Evolutionary conservation across 2,329 filamentous ascomycete species (phyloP).

Genomic region (Zopfia rhizophila): DNA sequence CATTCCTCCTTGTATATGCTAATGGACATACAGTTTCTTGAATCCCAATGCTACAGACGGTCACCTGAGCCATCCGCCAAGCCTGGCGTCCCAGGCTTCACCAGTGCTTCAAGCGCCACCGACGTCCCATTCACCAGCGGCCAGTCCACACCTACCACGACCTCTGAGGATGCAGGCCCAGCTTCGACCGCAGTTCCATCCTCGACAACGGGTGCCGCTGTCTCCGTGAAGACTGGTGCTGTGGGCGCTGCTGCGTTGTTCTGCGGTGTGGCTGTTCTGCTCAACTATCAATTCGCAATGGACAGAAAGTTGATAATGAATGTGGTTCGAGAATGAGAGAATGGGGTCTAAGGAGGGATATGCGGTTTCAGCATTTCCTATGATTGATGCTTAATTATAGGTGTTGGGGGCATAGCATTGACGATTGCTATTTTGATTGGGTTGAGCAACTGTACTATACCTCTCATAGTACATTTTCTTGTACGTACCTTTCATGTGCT

Average conservation of each 20-base stretch:
- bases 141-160: constrained; percentile 59
- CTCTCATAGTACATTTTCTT: too few species aligned
- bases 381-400: too few species aligned
- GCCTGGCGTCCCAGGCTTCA: constrained; percentile 64
- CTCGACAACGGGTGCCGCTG: constrained; percentile 31
- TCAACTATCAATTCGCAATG: too few species aligned
- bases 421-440: too few species aligned
- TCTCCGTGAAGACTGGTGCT: constrained; percentile 50
- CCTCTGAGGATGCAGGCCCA: constrained; percentile 37
- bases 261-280: constrained; percentile 54
- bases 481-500: too few species aligned
- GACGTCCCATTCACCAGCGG: constrained; percentile 66
- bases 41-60: constrained; percentile 62
- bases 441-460: too few species aligned
- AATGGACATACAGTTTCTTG: constrained; percentile 55
- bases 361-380: too few species aligned
- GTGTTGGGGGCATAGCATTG: too few species aligned
- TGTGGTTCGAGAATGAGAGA: too few species aligned
- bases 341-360: too few species aligned
- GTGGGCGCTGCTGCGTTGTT: constrained; percentile 61
- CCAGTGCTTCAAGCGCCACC: constrained; percentile 61
- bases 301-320: too few species aligned
- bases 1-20: background rate
- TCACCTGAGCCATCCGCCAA: constrained; percentile 54
- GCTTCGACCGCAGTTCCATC: constrained; percentile 30